Conservation (phyloP, 2,329 filamentous ascomycete genomes). For the Aspergillus brunneoviolaceus region DNA sequence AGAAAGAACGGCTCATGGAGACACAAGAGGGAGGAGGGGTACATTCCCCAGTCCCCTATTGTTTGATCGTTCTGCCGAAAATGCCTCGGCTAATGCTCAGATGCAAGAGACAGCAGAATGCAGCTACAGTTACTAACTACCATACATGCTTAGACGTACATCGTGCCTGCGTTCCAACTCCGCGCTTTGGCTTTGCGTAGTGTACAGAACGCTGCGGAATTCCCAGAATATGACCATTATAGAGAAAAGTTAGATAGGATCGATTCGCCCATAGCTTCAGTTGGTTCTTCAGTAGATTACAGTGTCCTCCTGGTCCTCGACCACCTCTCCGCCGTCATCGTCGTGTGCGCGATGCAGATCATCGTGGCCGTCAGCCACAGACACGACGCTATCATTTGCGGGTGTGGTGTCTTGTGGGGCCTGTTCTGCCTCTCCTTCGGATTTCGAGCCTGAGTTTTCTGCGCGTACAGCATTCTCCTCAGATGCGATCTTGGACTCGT, state of each 20-base stretch:
- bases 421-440: slow-evolving; percentile 17
- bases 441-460: slow-evolving; percentile 24
- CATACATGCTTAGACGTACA: not conserved
- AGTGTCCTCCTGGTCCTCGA: slow-evolving; percentile 84
- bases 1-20: no score
- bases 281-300: slow-evolving; percentile 69
- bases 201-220: not conserved
- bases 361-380: slow-evolving; percentile 42
- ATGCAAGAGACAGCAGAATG: slow-evolving; percentile 3
- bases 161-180: not conserved
- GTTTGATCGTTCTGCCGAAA: not conserved
- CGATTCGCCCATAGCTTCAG: not conserved
- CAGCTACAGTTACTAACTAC: not conserved
- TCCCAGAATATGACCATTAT: not conserved
- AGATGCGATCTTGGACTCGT: slow-evolving; percentile 39
- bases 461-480: slow-evolving; percentile 43
- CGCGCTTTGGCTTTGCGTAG: not conserved
- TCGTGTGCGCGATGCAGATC: slow-evolving; percentile 51
- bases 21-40: not conserved
- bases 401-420: slow-evolving; percentile 25
- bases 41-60: no score
- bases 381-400: slow-evolving; percentile 26
- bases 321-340: slow-evolving; percentile 72
- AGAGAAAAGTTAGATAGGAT: not conserved
- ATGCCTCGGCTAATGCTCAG: slow-evolving; percentile 16